phyloP scores from a whole-genome alignment of 164 flowering plant species.

The Malania oleifera region DNA sequence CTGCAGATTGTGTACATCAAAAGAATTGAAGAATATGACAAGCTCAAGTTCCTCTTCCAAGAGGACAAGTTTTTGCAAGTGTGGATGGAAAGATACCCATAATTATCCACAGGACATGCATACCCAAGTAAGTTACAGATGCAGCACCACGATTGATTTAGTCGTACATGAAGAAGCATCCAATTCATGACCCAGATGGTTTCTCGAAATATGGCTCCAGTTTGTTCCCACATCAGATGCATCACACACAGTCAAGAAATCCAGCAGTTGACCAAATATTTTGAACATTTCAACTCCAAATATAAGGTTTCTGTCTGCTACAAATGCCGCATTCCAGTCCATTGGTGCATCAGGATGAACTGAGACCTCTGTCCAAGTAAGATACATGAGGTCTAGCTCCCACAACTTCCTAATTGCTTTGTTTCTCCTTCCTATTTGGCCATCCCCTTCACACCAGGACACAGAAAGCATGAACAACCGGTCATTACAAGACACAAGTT shows the following conservation, averaged over 20 bases:
- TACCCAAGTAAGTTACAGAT: slow-evolving; percentile 33
- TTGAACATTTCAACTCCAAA: slow-evolving; percentile 96
- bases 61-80: too few species aligned
- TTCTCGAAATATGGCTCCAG: slow-evolving; percentile 79
- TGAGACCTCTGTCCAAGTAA: slow-evolving; percentile 72
- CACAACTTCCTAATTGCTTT: slow-evolving; percentile 88
- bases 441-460: slow-evolving; percentile 95
- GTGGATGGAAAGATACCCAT: background rate
- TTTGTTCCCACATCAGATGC: slow-evolving; percentile 38
- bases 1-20: slow-evolving; percentile 8
- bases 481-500: slow-evolving; percentile 54
- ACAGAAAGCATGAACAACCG: slow-evolving; percentile 88
- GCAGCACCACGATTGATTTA: slow-evolving; percentile 71
- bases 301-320: slow-evolving; percentile 56
- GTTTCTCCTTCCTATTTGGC: slow-evolving; percentile 66
- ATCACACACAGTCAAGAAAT: slow-evolving; percentile 70
- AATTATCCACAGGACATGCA: background rate
- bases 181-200: slow-evolving; percentile 64
- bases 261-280: slow-evolving; percentile 90
- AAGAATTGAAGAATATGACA: slow-evolving; percentile 10
- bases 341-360: slow-evolving; percentile 96
- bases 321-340: slow-evolving; percentile 97
- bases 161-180: slow-evolving; percentile 87
- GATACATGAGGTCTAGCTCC: slow-evolving; percentile 72
- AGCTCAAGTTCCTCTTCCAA: too few species aligned